Evolutionary conservation across 768 basidiomycete genomes (phyloP).

Genomic region (Phanerodontia chrysosporium): DNA sequence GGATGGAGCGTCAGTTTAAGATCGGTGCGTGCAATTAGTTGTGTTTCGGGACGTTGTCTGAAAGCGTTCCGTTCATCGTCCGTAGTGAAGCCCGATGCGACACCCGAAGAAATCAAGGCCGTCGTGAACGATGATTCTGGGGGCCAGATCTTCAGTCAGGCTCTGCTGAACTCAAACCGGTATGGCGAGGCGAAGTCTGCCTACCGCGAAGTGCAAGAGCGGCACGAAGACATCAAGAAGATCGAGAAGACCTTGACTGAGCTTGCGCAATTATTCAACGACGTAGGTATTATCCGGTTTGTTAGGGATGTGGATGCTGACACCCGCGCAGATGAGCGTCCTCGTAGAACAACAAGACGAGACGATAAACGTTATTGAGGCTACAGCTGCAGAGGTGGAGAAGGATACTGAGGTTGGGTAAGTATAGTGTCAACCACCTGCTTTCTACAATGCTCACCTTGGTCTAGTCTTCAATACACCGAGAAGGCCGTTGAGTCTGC

Average conservation of each 20-base stretch:
- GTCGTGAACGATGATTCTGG: conserved; percentile 62
- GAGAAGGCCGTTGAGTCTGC: conserved; percentile 86
- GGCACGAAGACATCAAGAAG: conserved; percentile 92
- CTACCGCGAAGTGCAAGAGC: conserved; percentile 94
- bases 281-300: conserved; percentile 45
- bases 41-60: background rate
- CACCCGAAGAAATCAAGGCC: conserved; percentile 70
- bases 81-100: conserved; percentile 82
- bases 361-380: conserved; percentile 76
- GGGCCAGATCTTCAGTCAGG: conserved; percentile 76
- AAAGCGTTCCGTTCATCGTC: background rate
- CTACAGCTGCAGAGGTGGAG: conserved; percentile 67
- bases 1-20: conserved; percentile 71
- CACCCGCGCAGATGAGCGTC: conserved; percentile 72
- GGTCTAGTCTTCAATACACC: conserved; percentile 68
- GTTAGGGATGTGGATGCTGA: background rate
- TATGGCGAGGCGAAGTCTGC: conserved; percentile 86
- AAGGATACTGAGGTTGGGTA: conserved; percentile 87
- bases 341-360: conserved; percentile 95
- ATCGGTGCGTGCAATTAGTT: conserved; percentile 47
- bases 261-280: conserved; percentile 93
- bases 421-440: conserved; percentile 18
- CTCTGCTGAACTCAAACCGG: conserved; percentile 85
- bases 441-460: background rate
- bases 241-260: conserved; percentile 93